Percentiles rank a stretch among this genome's conserved stretches.
Conservation (phyloP, 495 filamentous ascomycete species). For the Neurospora africana region DNA sequence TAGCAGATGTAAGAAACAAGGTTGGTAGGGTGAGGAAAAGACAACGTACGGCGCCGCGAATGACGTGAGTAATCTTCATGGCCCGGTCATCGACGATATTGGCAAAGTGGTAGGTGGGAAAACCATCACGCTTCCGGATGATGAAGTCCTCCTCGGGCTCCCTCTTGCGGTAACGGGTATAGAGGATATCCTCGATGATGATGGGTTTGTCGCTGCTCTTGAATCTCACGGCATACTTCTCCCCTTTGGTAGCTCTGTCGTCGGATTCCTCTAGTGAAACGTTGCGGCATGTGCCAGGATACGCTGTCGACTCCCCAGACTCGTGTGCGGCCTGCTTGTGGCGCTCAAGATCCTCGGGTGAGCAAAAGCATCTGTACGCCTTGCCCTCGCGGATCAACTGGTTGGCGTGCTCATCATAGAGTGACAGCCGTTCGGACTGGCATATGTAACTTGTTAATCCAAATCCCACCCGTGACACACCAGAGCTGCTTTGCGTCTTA, state of each 20-base stretch:
- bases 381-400: constrained; percentile 57
- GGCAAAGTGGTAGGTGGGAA: constrained; percentile 91
- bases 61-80: constrained; percentile 93
- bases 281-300: constrained; percentile 65
- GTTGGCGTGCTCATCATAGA: constrained; percentile 66
- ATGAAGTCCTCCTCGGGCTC: constrained; percentile 48
- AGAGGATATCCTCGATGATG: constrained; percentile 63
- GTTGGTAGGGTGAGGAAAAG: not conserved
- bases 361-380: constrained; percentile 92
- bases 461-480: not conserved
- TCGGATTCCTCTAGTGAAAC: constrained; percentile 59
- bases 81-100: constrained; percentile 93
- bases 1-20: not conserved
- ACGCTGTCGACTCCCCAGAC: constrained; percentile 53
- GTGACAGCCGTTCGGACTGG: constrained; percentile 65
- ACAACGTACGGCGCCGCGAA: constrained; percentile 50
- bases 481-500: constrained; percentile 21
- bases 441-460: not conserved
- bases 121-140: constrained; percentile 79
- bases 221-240: constrained; percentile 70
- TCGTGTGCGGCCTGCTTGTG: constrained; percentile 50
- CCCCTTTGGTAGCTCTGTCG: constrained; percentile 52
- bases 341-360: constrained; percentile 53
- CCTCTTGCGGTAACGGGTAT: constrained; percentile 46
- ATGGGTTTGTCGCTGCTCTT: constrained; percentile 48